Conservation (phyloP, 2,329 filamentous ascomycete species). For the Monosporascus sp. region DNA sequence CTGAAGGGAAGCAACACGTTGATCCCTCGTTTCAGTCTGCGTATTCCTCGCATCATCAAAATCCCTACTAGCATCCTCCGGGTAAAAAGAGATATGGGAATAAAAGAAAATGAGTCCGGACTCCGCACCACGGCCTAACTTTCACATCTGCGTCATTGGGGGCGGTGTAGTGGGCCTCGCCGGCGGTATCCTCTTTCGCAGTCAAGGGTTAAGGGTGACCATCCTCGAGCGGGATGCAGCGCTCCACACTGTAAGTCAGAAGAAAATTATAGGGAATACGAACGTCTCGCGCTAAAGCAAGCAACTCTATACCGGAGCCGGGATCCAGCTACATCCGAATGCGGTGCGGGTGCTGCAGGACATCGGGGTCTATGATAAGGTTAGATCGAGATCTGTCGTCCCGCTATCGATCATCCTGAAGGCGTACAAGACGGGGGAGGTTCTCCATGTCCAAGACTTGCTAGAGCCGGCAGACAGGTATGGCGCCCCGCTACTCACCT, state of each 20-base stretch:
- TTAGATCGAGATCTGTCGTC: constrained; percentile 10
- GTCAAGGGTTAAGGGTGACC: constrained; percentile 14
- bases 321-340: constrained; percentile 18
- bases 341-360: constrained; percentile 14
- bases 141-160: constrained; percentile 16
- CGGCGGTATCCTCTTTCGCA: constrained; percentile 14
- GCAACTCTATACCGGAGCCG: constrained; percentile 7
- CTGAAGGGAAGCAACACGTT: too few relatives aligned
- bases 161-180: constrained; percentile 15
- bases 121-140: not conserved
- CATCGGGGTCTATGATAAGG: constrained; percentile 13
- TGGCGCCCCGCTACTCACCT: constrained; percentile 13
- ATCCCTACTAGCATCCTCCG: too few relatives aligned
- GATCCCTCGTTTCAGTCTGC: too few relatives aligned
- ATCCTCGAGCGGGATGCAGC: constrained; percentile 12
- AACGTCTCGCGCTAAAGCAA: too few relatives aligned
- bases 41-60: too few relatives aligned
- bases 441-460: constrained; percentile 15
- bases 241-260: constrained; percentile 11
- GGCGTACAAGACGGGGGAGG: constrained; percentile 12
- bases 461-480: constrained; percentile 6
- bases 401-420: constrained; percentile 12
- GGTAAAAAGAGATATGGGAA: too few relatives aligned
- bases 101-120: not conserved
- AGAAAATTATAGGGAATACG: not conserved